Evolutionary conservation across 2,329 filamentous ascomycete species (phyloP).

Genomic region (Lasiodiplodia hormozganensis): DNA sequence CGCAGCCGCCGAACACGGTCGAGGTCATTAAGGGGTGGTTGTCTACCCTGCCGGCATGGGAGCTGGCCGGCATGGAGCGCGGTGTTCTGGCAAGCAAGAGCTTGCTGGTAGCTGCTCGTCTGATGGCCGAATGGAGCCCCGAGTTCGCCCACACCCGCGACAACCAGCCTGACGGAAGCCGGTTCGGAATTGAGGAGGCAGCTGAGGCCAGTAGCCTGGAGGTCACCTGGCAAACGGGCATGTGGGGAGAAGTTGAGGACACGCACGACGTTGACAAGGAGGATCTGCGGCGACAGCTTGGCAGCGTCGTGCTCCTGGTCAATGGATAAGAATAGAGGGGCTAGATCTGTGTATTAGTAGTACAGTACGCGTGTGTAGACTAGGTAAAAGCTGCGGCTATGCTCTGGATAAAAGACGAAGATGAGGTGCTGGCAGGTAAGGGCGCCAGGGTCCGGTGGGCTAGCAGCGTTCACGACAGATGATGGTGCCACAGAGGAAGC

Average conservation of each 20-base stretch:
- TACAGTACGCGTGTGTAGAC: not conserved
- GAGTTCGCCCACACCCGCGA: slow-evolving; percentile 64
- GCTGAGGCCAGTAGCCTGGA: slow-evolving; percentile 80
- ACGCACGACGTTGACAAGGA: slow-evolving; percentile 96
- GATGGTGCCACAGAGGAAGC: not conserved
- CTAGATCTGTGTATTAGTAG: slow-evolving; percentile 7
- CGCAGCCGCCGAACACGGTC: slow-evolving; percentile 76
- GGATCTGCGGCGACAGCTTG: slow-evolving; percentile 85
- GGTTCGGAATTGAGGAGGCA: slow-evolving; percentile 84
- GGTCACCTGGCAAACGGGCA: slow-evolving; percentile 85
- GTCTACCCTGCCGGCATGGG: slow-evolving; percentile 72
- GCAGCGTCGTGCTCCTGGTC: slow-evolving; percentile 83
- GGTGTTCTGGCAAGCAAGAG: slow-evolving; percentile 87
- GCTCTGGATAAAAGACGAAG: not conserved
- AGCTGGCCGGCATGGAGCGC: slow-evolving; percentile 86
- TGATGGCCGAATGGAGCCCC: slow-evolving; percentile 88
- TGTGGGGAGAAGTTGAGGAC: slow-evolving; percentile 98
- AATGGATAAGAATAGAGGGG: slow-evolving; percentile 42
- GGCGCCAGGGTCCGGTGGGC: not conserved
- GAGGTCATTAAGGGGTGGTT: slow-evolving; percentile 83
- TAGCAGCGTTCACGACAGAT: not conserved
- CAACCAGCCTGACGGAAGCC: slow-evolving; percentile 41
- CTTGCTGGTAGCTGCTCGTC: slow-evolving; percentile 74
- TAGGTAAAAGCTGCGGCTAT: not conserved
- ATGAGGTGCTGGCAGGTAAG: not conserved